Conservation (phyloP, 1,284 basidiomycete genomes). For the Kwoniella shivajii region DNA sequence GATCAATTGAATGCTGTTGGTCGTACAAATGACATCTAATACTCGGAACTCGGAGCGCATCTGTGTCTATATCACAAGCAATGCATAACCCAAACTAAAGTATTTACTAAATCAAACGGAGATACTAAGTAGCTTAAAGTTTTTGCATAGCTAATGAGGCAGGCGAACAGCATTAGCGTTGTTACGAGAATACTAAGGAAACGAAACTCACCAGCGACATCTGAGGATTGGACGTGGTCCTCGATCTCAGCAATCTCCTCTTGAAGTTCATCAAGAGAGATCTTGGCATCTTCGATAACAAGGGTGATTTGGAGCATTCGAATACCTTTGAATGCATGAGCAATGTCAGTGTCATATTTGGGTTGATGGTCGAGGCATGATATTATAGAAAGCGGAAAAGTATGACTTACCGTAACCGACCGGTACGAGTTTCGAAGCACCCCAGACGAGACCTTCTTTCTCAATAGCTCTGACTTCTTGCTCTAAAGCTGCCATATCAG, state of each 20-base stretch:
- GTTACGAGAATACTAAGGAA: neutral
- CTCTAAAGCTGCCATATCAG: slow-evolving; percentile 90
- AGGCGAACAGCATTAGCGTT: slow-evolving; percentile 3
- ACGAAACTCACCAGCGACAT: slow-evolving; percentile 64
- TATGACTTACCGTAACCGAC: slow-evolving; percentile 64
- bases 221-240: slow-evolving; percentile 93
- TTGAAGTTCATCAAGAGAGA: slow-evolving; percentile 92
- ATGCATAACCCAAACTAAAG: slow-evolving; percentile 1
- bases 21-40: too few relatives aligned
- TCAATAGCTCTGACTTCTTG: slow-evolving; percentile 80
- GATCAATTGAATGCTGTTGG: too few relatives aligned
- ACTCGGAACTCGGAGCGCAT: too few relatives aligned
- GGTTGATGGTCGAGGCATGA: neutral
- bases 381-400: neutral
- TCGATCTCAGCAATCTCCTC: slow-evolving; percentile 85
- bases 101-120: slow-evolving; percentile 11
- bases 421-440: slow-evolving; percentile 80
- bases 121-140: slow-evolving; percentile 26
- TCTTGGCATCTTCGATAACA: slow-evolving; percentile 87
- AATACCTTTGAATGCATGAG: slow-evolving; percentile 62
- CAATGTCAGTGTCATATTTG: neutral
- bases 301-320: slow-evolving; percentile 90
- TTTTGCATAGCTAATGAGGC: slow-evolving; percentile 38
- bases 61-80: too few relatives aligned
- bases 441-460: slow-evolving; percentile 90